Evolutionary conservation across 352 stramenopile genomes (phyloP).

Genomic region (Pythium sukuiense): DNA sequence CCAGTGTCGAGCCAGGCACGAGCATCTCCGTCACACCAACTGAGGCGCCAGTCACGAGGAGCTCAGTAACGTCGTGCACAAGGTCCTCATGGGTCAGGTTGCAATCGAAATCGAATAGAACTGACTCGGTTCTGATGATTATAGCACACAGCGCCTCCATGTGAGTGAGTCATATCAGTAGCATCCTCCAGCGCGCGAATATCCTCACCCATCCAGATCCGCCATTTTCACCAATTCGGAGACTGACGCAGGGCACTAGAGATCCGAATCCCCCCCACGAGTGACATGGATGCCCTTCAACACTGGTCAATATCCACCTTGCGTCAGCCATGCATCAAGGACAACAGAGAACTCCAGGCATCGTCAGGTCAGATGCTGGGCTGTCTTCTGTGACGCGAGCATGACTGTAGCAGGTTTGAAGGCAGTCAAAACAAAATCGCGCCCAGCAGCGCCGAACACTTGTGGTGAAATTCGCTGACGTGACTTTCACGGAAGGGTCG

Average conservation of each 20-base stretch:
- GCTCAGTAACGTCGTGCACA: conserved; percentile 29
- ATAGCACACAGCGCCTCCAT: background rate
- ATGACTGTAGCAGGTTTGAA: too few relatives aligned
- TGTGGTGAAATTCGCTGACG: too few relatives aligned
- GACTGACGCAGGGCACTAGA: background rate
- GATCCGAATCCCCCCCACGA: background rate
- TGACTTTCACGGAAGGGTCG: too few relatives aligned
- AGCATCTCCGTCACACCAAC: conserved; percentile 71
- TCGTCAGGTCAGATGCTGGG: too few relatives aligned
- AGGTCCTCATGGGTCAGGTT: conserved; percentile 81
- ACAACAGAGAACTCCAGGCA: too few relatives aligned
- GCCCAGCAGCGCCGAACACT: too few relatives aligned
- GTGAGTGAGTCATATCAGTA: background rate
- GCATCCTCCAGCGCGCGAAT: background rate
- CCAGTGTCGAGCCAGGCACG: conserved; percentile 68
- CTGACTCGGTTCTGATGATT: background rate
- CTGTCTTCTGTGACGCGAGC: too few relatives aligned
- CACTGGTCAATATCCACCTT: too few relatives aligned
- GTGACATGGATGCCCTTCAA: background rate
- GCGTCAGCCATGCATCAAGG: too few relatives aligned
- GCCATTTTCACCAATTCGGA: background rate
- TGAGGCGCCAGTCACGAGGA: conserved; percentile 39
- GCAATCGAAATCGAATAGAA: conserved; percentile 82
- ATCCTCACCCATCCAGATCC: background rate
- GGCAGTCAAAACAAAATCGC: too few relatives aligned